A percentile compares a stretch with the other conserved stretches of the same genome.
Evolutionary conservation across 2,329 filamentous ascomycete species (phyloP).

Genomic region (Parastagonospora nodorum): DNA sequence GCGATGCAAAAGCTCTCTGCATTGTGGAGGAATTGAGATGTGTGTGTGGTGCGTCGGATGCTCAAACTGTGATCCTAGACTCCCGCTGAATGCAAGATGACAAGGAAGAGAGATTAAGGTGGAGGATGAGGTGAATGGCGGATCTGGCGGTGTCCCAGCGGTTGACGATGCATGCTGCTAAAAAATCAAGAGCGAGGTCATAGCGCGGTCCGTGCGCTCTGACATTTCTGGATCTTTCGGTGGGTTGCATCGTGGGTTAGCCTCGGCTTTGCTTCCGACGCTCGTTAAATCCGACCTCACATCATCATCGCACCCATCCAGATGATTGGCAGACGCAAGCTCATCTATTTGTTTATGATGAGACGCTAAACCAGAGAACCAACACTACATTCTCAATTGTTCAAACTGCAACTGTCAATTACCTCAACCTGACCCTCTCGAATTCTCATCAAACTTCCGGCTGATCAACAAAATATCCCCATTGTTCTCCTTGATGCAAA

Average conservation of each 20-base stretch:
- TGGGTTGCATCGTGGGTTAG: neutral
- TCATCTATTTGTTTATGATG: neutral
- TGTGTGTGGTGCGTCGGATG: conserved; percentile 25
- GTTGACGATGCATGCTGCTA: conserved; percentile 5
- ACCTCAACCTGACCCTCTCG: no score
- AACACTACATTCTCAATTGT: no score
- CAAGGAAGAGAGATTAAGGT: conserved; percentile 25
- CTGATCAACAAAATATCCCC: no score
- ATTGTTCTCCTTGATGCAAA: no score
- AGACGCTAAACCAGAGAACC: no score
- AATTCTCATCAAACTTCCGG: no score
- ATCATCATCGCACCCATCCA: neutral
- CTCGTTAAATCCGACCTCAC: conserved; percentile 1
- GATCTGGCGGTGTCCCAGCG: conserved; percentile 7
- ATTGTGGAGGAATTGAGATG: conserved; percentile 62
- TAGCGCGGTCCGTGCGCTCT: conserved; percentile 1
- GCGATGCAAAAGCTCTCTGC: conserved; percentile 92
- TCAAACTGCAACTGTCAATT: no score
- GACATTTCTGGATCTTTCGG: conserved; percentile 5
- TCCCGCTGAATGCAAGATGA: conserved; percentile 43
- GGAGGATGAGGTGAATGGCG: conserved; percentile 27
- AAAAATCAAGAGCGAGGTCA: conserved; percentile 5
- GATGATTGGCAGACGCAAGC: neutral
- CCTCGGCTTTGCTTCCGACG: conserved; percentile 12
- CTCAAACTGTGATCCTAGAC: conserved; percentile 41